phyloP scores from a whole-genome alignment of 2,329 filamentous ascomycete genomes.

The Verticillium nubilum region DNA sequence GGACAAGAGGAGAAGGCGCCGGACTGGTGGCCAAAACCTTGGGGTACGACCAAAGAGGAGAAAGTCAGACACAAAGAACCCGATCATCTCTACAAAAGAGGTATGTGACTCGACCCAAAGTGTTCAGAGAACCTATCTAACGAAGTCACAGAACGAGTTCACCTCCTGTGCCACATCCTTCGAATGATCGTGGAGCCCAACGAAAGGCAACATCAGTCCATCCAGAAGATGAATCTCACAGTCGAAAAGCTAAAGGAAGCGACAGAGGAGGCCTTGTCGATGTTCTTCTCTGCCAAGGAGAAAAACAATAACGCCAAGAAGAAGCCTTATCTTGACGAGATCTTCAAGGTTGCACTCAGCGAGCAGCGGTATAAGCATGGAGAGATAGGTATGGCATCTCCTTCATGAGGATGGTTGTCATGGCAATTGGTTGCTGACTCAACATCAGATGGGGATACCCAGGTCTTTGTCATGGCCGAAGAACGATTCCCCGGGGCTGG shows the following conservation, averaged over 20 bases:
- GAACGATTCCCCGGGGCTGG: constrained; percentile 44
- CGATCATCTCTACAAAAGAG: constrained; percentile 64
- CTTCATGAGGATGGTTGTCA: neutral
- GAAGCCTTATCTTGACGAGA: constrained; percentile 50
- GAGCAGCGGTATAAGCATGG: constrained; percentile 52
- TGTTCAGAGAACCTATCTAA: constrained; percentile 5
- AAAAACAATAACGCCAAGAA: constrained; percentile 48
- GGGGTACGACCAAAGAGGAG: constrained; percentile 43
- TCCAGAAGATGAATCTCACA: constrained; percentile 47
- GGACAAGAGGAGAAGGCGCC: constrained; percentile 56
- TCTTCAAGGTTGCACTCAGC: constrained; percentile 54
- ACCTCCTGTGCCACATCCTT: constrained; percentile 56
- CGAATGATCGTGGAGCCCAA: constrained; percentile 48
- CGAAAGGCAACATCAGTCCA: constrained; percentile 41
- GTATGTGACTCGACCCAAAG: constrained; percentile 32
- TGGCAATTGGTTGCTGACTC: constrained; percentile 7
- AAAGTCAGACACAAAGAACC: constrained; percentile 65
- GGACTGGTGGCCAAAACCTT: constrained; percentile 61
- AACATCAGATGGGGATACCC: constrained; percentile 38
- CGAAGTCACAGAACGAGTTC: constrained; percentile 46
- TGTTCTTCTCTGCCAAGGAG: constrained; percentile 53
- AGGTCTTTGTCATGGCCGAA: constrained; percentile 46
- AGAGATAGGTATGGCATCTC: constrained; percentile 45
- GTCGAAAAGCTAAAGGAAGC: constrained; percentile 53
- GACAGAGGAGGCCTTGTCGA: constrained; percentile 51